Percentiles rank a stretch among this genome's conserved stretches.
Conservation (phyloP, 2,329 filamentous ascomycete genomes). For the Sphaceloma murrayae region DNA sequence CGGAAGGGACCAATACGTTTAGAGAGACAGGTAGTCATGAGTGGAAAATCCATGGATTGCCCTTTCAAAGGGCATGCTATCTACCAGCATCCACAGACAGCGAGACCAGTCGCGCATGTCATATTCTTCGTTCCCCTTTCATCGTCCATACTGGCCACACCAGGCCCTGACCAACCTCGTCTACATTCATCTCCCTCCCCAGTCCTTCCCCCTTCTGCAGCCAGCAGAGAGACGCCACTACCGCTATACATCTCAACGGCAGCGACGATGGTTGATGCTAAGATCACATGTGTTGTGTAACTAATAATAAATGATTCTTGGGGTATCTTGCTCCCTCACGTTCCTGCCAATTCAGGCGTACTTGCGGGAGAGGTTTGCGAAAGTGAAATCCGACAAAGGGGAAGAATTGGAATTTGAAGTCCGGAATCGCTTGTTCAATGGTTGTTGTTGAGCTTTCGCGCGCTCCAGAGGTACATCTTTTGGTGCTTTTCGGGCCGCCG, state of each 20-base stretch:
- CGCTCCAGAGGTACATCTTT: conserved; percentile 5
- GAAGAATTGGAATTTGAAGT: neutral
- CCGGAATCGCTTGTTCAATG: conserved; percentile 1
- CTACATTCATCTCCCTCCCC: neutral
- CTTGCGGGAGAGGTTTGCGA: neutral
- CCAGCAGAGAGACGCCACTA: conserved; percentile 2
- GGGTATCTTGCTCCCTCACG: conserved; percentile 2
- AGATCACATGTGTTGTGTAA: neutral
- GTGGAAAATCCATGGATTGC: conserved; percentile 10
- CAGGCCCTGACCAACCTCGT: neutral
- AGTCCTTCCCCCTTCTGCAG: conserved; percentile 8
- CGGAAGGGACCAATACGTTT: too few species aligned
- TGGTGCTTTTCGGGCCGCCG: conserved; percentile 9
- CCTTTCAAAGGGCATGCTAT: conserved; percentile 4
- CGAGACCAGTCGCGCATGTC: conserved; percentile 11
- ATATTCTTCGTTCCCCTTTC: neutral
- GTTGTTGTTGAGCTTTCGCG: conserved; percentile 4
- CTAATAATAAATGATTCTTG: conserved; percentile 5
- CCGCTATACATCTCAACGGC: neutral
- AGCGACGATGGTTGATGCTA: neutral
- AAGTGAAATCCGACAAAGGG: neutral
- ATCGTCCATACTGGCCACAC: neutral
- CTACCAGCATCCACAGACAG: conserved; percentile 14
- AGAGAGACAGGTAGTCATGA: neutral
- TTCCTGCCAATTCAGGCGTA: conserved; percentile 2